phyloP scores from a whole-genome alignment of 805 yeast genomes.

The Cyberlindnera mississippiensis region DNA sequence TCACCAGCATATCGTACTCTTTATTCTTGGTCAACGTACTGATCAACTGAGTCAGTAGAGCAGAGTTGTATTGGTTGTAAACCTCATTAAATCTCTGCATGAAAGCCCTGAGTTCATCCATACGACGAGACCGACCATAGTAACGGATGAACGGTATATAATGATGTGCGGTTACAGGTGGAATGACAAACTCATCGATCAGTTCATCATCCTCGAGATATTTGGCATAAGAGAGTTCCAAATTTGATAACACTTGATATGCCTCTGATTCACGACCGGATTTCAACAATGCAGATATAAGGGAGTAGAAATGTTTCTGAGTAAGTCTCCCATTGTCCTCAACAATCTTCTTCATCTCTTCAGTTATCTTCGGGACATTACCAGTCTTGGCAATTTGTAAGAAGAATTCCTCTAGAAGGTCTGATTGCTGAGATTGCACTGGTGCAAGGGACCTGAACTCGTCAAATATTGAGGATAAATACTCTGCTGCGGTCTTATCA shows the following conservation, averaged over 20 bases:
- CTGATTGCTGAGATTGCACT: constrained; percentile 18
- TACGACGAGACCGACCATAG: constrained; percentile 28
- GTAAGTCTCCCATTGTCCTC: constrained; percentile 12
- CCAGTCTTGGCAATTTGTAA: constrained; percentile 18
- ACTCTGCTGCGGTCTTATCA: constrained; percentile 14
- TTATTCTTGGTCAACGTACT: constrained; percentile 29
- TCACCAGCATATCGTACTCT: constrained; percentile 30
- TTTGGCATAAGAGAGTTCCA: constrained; percentile 27
- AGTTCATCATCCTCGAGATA: constrained; percentile 14
- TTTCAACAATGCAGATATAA: constrained; percentile 27
- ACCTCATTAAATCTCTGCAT: constrained; percentile 30
- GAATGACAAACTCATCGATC: constrained; percentile 22
- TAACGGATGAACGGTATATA: constrained; percentile 38
- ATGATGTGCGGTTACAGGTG: constrained; percentile 38
- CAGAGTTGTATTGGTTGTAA: constrained; percentile 32
- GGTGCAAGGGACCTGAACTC: constrained; percentile 18
- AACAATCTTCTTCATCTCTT: constrained; percentile 14
- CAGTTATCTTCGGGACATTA: constrained; percentile 9
- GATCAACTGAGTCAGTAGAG: constrained; percentile 37
- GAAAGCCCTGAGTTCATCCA: constrained; percentile 29
- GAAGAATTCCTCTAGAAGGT: constrained; percentile 19
- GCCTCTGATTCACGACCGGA: constrained; percentile 29
- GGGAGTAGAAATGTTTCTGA: constrained; percentile 25
- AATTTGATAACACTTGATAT: constrained; percentile 28
- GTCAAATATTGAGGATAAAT: constrained; percentile 17